These are phyloP conservation scores for baker's yeast (Saccharomyces cerevisiae) DNA, from an alignment of 805 yeast genomes.

Conservation along the genomic window DNA sequence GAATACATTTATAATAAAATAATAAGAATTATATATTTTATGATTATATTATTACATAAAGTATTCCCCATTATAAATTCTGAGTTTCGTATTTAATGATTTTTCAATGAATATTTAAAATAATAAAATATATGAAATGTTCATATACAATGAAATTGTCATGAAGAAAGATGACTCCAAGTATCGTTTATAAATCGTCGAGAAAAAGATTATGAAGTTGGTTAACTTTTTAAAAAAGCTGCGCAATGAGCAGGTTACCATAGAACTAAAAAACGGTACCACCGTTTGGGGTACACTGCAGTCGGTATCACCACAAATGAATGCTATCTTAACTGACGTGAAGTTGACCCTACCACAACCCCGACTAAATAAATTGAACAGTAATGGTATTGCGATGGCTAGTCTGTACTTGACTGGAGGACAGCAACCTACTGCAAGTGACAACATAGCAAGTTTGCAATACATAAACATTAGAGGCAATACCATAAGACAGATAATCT, in stretches of 20 bases:
- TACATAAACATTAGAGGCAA: slow-evolving; percentile 83
- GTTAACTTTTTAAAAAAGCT: slow-evolving; percentile 68
- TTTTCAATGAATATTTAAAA: neutral
- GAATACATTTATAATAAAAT: too few relatives aligned
- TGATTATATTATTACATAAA: too few relatives aligned
- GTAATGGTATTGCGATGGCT: slow-evolving; percentile 16
- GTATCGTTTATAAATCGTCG: neutral
- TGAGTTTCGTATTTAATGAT: neutral
- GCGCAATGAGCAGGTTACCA: slow-evolving; percentile 77
- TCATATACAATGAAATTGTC: neutral
- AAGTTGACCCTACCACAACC: slow-evolving; percentile 51
- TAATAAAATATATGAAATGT: neutral
- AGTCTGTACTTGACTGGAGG: slow-evolving; percentile 19
- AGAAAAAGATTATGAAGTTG: slow-evolving; percentile 19
- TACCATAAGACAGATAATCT: slow-evolving; percentile 70
- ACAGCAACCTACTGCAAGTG: slow-evolving; percentile 1
- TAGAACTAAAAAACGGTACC: slow-evolving; percentile 87
- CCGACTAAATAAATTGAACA: slow-evolving; percentile 5
- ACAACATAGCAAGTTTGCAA: slow-evolving; percentile 44
- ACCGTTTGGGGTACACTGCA: slow-evolving; percentile 75
- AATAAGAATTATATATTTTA: too few relatives aligned
- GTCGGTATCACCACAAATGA: slow-evolving; percentile 86
- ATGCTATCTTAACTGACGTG: slow-evolving; percentile 70
- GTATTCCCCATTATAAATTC: too few relatives aligned
- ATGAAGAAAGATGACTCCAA: neutral